Conservation (phyloP, 2,329 filamentous ascomycete genomes). For the Blastomyces gilchristii region DNA sequence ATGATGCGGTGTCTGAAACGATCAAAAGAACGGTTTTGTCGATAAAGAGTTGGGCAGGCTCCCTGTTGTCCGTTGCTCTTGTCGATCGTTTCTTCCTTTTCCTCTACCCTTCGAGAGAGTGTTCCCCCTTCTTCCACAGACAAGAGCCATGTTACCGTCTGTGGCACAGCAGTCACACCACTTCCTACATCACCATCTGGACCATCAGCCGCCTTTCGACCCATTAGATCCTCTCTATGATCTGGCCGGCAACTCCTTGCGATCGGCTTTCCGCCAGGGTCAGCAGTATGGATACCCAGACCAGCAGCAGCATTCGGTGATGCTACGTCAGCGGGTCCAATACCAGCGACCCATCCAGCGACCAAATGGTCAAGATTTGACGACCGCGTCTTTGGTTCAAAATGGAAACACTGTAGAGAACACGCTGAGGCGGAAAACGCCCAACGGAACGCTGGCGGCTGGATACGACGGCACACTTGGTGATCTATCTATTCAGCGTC, state of each 20-base stretch:
- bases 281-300: conserved; percentile 13
- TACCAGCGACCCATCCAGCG: conserved; percentile 34
- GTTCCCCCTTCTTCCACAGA: not conserved
- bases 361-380: conserved; percentile 22
- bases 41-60: conserved; percentile 15
- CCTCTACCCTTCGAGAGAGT: conserved; percentile 2
- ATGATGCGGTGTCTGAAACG: conserved; percentile 40
- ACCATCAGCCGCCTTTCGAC: conserved; percentile 25
- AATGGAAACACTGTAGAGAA: conserved; percentile 47
- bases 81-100: not conserved
- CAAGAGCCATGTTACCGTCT: conserved; percentile 40
- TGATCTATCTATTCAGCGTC: conserved; percentile 61
- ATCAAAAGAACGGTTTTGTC: conserved; percentile 34
- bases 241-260: conserved; percentile 20
- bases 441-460: conserved; percentile 81
- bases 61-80: conserved; percentile 10
- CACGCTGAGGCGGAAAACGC: conserved; percentile 81
- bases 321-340: conserved; percentile 27
- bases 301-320: conserved; percentile 16
- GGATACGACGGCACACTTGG: conserved; percentile 79
- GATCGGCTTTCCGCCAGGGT: conserved; percentile 21
- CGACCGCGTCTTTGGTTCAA: conserved; percentile 18
- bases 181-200: conserved; percentile 33
- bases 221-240: conserved; percentile 25
- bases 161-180: conserved; percentile 34